These are phyloP conservation scores for Boletus coccyginus DNA, from an alignment of 768 basidiomycete species.

Conservation along the genomic window DNA sequence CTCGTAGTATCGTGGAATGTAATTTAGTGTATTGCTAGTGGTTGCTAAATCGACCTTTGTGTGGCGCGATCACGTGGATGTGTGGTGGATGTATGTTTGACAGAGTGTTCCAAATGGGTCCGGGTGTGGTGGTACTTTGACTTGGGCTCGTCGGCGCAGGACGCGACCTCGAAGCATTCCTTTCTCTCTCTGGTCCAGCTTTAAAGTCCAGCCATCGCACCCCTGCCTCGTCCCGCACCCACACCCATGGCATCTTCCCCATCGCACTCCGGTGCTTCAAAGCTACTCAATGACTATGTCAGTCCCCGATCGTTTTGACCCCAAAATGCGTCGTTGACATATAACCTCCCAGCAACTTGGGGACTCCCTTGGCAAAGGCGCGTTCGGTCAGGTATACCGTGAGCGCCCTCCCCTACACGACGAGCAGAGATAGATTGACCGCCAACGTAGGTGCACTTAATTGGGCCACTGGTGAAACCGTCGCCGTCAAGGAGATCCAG, in stretches of 20 bases:
- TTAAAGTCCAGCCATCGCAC: constrained; percentile 3
- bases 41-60: constrained; percentile 1
- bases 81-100: constrained; percentile 3
- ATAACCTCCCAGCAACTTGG: constrained; percentile 75
- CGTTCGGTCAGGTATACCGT: constrained; percentile 97
- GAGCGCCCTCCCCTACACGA: constrained; percentile 34
- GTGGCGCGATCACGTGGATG: constrained; percentile 24
- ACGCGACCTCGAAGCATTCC: constrained; percentile 30
- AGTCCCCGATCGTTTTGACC: constrained; percentile 15
- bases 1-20: not conserved
- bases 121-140: constrained; percentile 23
- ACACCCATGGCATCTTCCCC: constrained; percentile 23
- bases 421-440: constrained; percentile 73
- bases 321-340: constrained; percentile 6
- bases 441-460: constrained; percentile 70
- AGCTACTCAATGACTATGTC: constrained; percentile 66
- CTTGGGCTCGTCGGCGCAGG: constrained; percentile 33
- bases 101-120: constrained; percentile 31
- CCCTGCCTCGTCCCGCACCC: not conserved
- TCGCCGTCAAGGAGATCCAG: constrained; percentile 97
- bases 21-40: not conserved
- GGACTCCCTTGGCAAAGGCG: constrained; percentile 94
- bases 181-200: constrained; percentile 3
- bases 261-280: constrained; percentile 38
- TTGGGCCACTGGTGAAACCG: constrained; percentile 96